Evolutionary conservation across 352 stramenopile species (phyloP).

Genomic region (Globisporangium splendens): DNA sequence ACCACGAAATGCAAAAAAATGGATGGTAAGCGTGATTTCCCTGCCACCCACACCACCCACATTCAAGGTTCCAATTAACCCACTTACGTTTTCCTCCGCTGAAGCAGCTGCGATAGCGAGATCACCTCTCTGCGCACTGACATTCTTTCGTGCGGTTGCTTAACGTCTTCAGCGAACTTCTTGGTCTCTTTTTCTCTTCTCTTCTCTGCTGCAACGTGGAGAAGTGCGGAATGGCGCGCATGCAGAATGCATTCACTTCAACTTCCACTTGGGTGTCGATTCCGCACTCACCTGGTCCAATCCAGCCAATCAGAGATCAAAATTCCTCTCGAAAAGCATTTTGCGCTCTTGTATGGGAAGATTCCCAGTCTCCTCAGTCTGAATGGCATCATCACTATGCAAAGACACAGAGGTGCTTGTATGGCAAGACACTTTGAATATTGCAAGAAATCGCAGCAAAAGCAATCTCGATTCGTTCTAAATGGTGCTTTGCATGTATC

Average conservation of each 20-base stretch:
- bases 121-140: slow-evolving; percentile 63
- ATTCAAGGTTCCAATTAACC: slow-evolving; percentile 5
- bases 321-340: slow-evolving; percentile 9
- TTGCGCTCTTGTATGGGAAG: slow-evolving; percentile 5
- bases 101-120: slow-evolving; percentile 68
- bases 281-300: slow-evolving; percentile 1
- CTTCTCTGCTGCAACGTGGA: not conserved
- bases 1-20: slow-evolving; percentile 1
- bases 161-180: not conserved
- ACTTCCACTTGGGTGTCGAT: slow-evolving; percentile 2
- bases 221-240: slow-evolving; percentile 8
- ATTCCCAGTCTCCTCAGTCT: not conserved
- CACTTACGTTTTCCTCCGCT: slow-evolving; percentile 37
- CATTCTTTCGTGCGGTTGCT: slow-evolving; percentile 26
- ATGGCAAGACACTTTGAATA: too few relatives aligned
- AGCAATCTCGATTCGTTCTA: not conserved
- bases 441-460: not conserved
- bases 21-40: slow-evolving; percentile 3
- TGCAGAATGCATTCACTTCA: slow-evolving; percentile 13
- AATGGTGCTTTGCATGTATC: not conserved
- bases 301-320: slow-evolving; percentile 9
- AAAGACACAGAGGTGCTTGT: too few relatives aligned
- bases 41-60: not conserved
- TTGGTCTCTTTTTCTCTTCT: not conserved
- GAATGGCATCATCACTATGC: too few relatives aligned